Percentiles rank a stretch among this genome's conserved stretches.
Evolutionary conservation across 2,329 filamentous ascomycete genomes (phyloP).

Genomic region (Colletotrichum sp.): DNA sequence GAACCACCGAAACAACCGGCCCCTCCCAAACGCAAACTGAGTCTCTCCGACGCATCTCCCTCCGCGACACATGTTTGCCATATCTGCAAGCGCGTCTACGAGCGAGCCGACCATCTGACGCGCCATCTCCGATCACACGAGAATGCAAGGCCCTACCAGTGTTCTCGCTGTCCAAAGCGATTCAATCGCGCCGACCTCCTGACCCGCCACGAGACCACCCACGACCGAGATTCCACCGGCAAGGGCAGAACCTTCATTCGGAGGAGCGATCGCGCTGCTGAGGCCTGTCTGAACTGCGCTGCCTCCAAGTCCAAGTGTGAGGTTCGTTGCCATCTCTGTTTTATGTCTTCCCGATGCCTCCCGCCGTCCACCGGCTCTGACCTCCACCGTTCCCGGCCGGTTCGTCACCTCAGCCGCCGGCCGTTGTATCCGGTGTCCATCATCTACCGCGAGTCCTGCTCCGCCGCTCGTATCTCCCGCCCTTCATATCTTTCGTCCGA

Average conservation of each 20-base stretch:
- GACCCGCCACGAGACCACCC: slow-evolving; percentile 17
- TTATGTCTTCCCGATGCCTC: neutral
- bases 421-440: neutral
- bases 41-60: slow-evolving; percentile 5
- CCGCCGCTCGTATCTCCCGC: neutral
- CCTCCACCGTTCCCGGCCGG: neutral
- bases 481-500: neutral
- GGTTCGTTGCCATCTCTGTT: neutral
- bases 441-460: neutral
- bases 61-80: slow-evolving; percentile 10
- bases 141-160: slow-evolving; percentile 16
- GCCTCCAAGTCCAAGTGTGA: slow-evolving; percentile 20
- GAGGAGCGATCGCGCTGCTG: slow-evolving; percentile 16
- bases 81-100: slow-evolving; percentile 15
- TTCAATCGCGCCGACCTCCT: slow-evolving; percentile 20
- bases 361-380: neutral
- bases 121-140: slow-evolving; percentile 16
- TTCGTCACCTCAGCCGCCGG: neutral
- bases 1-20: slow-evolving; percentile 5
- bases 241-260: slow-evolving; percentile 16
- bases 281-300: slow-evolving; percentile 16
- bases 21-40: slow-evolving; percentile 13
- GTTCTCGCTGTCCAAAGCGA: slow-evolving; percentile 13
- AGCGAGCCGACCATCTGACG: slow-evolving; percentile 18
- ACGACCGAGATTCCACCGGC: slow-evolving; percentile 16